Conservation (phyloP, 2,329 filamentous ascomycete species). For the Aspergillus caelatus region DNA sequence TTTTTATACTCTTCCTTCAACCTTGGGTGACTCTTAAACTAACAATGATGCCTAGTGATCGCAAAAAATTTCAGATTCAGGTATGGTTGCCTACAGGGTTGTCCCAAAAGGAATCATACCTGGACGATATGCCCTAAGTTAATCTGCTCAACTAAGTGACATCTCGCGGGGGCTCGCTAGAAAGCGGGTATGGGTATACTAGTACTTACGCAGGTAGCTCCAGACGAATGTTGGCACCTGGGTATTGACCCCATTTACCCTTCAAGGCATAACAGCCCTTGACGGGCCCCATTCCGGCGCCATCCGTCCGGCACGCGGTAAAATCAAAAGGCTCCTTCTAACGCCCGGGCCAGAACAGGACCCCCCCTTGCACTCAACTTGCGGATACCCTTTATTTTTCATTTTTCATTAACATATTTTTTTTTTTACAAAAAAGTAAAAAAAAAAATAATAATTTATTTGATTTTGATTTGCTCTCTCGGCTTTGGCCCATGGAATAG, state of each 20-base stretch:
- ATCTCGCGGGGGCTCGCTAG: background rate
- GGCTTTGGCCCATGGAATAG: background rate
- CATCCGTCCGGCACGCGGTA: conserved; percentile 14
- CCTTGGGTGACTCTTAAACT: background rate
- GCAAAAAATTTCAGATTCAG: background rate
- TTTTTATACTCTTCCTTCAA: background rate
- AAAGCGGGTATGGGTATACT: background rate
- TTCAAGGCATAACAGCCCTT: conserved; percentile 3
- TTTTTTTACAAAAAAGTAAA: no score
- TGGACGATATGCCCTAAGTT: conserved; percentile 4
- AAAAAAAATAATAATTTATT: background rate
- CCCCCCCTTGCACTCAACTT: background rate
- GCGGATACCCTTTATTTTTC: background rate
- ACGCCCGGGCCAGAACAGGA: conserved; percentile 3
- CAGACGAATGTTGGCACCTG: background rate
- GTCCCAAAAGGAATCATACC: conserved; percentile 2
- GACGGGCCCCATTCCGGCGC: conserved; percentile 10
- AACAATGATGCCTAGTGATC: background rate
- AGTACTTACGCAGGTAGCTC: background rate
- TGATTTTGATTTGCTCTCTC: background rate
- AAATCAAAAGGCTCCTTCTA: background rate
- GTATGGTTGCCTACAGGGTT: background rate
- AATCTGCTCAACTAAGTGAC: background rate
- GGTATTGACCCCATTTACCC: conserved; percentile 2
- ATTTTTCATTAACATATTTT: background rate